Evolutionary conservation across 2,329 filamentous ascomycete genomes (phyloP).

Genomic region (Trichoderma lentiforme): DNA sequence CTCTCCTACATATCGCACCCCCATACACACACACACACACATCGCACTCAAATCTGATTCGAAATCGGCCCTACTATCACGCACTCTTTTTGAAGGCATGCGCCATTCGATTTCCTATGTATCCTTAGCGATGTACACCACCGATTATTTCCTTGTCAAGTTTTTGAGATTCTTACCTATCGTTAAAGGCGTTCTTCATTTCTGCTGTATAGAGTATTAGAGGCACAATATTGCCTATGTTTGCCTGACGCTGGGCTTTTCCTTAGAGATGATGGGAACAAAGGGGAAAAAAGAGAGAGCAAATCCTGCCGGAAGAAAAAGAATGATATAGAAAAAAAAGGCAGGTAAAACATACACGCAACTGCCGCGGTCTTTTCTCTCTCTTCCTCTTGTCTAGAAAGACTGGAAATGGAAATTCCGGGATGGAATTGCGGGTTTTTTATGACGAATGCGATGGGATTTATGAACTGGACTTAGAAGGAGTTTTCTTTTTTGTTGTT

Average conservation of each 20-base stretch:
- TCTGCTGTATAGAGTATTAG: slow-evolving; percentile 11
- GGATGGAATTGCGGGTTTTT: neutral
- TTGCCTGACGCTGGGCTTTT: slow-evolving; percentile 43
- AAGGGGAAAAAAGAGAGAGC: neutral
- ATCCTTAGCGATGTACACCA: slow-evolving; percentile 3
- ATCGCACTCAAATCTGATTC: neutral
- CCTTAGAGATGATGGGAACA: slow-evolving; percentile 19
- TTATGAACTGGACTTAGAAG: slow-evolving; percentile 13
- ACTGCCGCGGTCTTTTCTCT: neutral
- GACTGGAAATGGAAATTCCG: neutral
- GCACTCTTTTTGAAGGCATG: slow-evolving; percentile 1
- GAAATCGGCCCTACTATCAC: neutral
- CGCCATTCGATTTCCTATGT: slow-evolving; percentile 12
- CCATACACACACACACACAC: neutral
- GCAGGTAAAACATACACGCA: neutral
- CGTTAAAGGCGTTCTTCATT: slow-evolving; percentile 10
- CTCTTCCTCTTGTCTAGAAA: neutral
- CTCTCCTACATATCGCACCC: neutral
- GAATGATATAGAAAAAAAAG: neutral
- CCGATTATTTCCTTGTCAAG: neutral
- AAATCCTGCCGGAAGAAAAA: neutral
- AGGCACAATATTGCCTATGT: slow-evolving; percentile 46
- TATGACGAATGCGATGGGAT: slow-evolving; percentile 14
- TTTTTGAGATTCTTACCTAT: slow-evolving; percentile 5
- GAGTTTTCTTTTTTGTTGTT: slow-evolving; percentile 1